These are phyloP conservation scores for Syzygium jambos DNA, from an alignment of 345 rosid species.

Conservation along the genomic window DNA sequence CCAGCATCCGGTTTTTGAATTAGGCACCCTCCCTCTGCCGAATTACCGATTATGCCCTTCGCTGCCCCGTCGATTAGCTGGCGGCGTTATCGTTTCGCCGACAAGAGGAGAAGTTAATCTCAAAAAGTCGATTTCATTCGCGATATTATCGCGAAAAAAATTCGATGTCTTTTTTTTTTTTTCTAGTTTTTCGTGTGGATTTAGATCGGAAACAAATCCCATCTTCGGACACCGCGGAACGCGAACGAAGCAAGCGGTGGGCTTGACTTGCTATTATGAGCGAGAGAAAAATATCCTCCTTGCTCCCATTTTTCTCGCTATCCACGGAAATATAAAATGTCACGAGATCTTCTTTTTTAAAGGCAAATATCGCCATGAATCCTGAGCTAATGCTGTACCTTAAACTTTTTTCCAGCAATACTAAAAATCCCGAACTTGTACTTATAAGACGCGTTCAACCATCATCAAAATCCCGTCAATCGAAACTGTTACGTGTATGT, in stretches of 20 bases:
- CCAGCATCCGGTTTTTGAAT: not conserved
- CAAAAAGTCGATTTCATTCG: too few species aligned
- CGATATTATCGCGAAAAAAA: not conserved
- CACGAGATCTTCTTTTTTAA: not conserved
- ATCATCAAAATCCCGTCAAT: too few species aligned
- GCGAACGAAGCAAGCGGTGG: not conserved
- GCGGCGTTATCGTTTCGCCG: too few species aligned
- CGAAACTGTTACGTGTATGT: too few species aligned
- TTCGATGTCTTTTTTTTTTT: not conserved
- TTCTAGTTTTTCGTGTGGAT: accelerated
- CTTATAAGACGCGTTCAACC: too few species aligned
- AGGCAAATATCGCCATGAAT: too few species aligned
- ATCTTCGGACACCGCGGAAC: accelerated
- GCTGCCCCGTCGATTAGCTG: not conserved
- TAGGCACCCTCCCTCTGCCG: not conserved
- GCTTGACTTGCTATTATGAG: too few species aligned
- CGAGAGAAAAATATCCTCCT: not conserved
- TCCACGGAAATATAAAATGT: not conserved
- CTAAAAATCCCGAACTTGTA: too few species aligned
- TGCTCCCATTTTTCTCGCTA: not conserved
- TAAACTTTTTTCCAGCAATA: too few species aligned
- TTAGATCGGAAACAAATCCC: not conserved
- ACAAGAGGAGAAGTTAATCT: too few species aligned
- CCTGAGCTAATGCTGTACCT: too few species aligned
- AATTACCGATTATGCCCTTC: not conserved